Evolutionary conservation across 345 rosid species (phyloP).

Genomic region (Rhizophora apiculata): DNA sequence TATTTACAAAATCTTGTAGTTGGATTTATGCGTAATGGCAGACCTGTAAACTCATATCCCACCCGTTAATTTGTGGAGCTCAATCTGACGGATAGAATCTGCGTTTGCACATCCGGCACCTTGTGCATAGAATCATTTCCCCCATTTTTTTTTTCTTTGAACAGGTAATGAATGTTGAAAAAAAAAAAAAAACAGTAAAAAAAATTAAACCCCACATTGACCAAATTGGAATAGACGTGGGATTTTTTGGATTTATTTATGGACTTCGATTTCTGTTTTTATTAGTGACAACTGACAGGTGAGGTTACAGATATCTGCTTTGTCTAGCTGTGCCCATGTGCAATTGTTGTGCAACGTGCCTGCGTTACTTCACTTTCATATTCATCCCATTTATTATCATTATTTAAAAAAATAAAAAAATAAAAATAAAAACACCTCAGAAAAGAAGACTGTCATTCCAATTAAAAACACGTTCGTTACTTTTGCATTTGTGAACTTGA

Average conservation of each 20-base stretch:
- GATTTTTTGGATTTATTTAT: not conserved
- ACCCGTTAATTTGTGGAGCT: no score
- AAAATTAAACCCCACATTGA: not conserved
- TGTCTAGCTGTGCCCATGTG: slow-evolving; percentile 28
- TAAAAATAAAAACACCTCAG: no score
- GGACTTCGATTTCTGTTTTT: not conserved
- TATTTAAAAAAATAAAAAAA: not conserved
- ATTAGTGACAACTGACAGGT: slow-evolving; percentile 11
- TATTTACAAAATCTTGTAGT: not conserved
- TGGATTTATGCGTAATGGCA: not conserved
- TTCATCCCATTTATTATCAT: not conserved
- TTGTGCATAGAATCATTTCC: no score
- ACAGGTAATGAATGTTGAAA: not conserved
- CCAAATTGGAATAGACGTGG: not conserved
- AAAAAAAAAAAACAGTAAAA: not conserved
- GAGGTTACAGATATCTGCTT: slow-evolving; percentile 19
- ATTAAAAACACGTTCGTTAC: not conserved
- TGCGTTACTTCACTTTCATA: slow-evolving; percentile 19
- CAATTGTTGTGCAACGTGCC: slow-evolving; percentile 31
- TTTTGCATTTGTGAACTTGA: not conserved
- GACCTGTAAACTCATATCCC: no score
- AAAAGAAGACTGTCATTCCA: no score
- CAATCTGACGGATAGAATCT: no score
- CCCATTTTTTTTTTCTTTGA: no score
- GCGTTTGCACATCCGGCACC: no score